Base-by-base conservation (phyloP, 768 basidiomycete genomes). In the Floccularia luteovirens region DNA sequence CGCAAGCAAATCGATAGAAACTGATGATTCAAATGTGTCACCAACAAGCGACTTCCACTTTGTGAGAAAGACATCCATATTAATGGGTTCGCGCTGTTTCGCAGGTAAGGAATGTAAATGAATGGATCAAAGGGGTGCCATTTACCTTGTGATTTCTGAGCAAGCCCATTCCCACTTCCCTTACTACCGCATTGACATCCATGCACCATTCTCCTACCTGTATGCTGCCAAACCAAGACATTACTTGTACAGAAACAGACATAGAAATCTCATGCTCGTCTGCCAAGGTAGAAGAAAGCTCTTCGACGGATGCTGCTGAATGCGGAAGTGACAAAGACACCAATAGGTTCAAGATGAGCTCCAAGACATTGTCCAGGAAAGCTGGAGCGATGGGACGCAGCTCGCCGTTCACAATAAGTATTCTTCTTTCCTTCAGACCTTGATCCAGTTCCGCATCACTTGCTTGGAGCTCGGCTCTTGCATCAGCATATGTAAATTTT, bases 211-310 rank as follows among this genome's bases (percentile, higher is more conserved):
- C 59, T 2, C 64, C 75, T 13, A 66, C 64, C 12, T 59, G 50
- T 3, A 82, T 57, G 3, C 66, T 62, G 12, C 90, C 91, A 48
- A 94, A 97, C 82, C 93, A 93, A 0, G 61, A 54, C 67, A 96
- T 76, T 20, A 91, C 70, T 53, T 90, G 88, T 5, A 54, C 60
- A 5, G 77, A 71, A 21, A 91, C 72, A 2, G 64, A 55, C 5
- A 73, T 60, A 5, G 75, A 67, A 12, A 93, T 61, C 14, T 88
- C 87, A 51, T 90, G 80, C 2, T 87, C 83, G 31, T 82, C 70
- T 13, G 77, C 73, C 10, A 97, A 70, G 0, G 75, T 62, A 7
- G 71, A 62, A 5, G 70, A 54, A 31, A 94, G 59, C n/a, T 70
- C 67, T 31, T 78, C 71, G n/a, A 79, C 66, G 0, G 76, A 64